Percentiles rank a stretch among this genome's conserved stretches.
Conservation (phyloP, 73 alveolate genomes). For the Breviolum minutum region DNA sequence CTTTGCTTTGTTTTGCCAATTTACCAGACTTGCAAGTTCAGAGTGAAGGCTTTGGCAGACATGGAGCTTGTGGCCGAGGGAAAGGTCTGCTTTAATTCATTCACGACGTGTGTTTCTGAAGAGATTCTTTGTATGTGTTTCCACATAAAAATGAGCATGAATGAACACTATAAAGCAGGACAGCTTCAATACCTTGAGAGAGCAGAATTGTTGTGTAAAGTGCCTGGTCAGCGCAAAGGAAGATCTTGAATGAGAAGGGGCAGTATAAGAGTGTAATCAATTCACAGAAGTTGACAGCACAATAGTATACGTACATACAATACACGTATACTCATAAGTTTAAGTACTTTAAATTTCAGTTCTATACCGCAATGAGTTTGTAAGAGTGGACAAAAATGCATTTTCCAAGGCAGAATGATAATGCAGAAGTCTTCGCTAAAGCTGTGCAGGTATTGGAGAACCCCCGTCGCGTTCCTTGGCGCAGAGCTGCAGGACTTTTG, state of each 20-base stretch:
- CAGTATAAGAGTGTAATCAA: too few relatives aligned
- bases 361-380: neutral
- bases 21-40: neutral
- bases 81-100: neutral
- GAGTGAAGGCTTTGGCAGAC: conserved; percentile 42
- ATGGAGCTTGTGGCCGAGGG: conserved; percentile 49
- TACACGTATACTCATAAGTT: neutral
- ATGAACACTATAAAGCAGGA: too few relatives aligned
- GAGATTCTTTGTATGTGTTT: too few relatives aligned
- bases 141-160: too few relatives aligned
- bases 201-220: too few relatives aligned
- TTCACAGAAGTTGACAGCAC: too few relatives aligned
- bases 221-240: too few relatives aligned
- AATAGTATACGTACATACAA: too few relatives aligned
- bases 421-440: neutral
- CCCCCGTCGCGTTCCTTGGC: conserved; percentile 72
- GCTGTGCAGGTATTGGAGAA: conserved; percentile 24
- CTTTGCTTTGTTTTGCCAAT: neutral
- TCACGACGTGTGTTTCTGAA: neutral
- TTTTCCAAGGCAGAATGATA: neutral
- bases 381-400: neutral
- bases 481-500: conserved; percentile 2
- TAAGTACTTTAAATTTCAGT: neutral
- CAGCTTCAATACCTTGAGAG: too few relatives aligned
- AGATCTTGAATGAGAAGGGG: too few relatives aligned